These are phyloP conservation scores for Aspergillus indologenus DNA, from an alignment of 495 filamentous ascomycete species.

Conservation along the genomic window DNA sequence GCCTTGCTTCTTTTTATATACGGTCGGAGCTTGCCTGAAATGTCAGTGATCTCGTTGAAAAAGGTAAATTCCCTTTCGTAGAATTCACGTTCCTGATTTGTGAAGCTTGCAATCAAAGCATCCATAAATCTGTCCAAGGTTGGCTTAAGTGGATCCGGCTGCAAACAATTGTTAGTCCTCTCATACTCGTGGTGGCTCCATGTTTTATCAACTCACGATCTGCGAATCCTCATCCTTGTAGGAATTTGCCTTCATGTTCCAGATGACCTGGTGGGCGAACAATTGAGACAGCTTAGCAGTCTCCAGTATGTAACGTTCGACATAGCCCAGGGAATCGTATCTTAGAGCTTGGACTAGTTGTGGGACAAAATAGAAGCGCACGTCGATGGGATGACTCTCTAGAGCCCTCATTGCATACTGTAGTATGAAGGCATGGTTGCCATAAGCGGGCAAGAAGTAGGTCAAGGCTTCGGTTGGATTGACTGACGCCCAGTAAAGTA, in stretches of 20 bases:
- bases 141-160: conserved; percentile 92
- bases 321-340: conserved; percentile 91
- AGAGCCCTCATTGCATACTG: conserved; percentile 97
- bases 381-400: conserved; percentile 88
- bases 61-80: conserved; percentile 96
- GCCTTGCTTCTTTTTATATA: conserved; percentile 89
- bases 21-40: conserved; percentile 92
- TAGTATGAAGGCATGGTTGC: conserved; percentile 90
- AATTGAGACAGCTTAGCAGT: conserved; percentile 93
- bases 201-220: conserved; percentile 59
- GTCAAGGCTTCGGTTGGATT: conserved; percentile 91
- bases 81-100: conserved; percentile 70
- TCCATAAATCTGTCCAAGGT: conserved; percentile 88
- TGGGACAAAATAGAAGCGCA: conserved; percentile 98
- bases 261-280: conserved; percentile 98
- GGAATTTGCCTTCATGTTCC: conserved; percentile 99
- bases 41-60: conserved; percentile 93
- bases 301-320: conserved; percentile 93
- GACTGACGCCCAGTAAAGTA: conserved; percentile 91
- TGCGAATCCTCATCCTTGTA: conserved; percentile 95
- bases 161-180: conserved; percentile 36
- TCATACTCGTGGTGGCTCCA: background rate
- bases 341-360: conserved; percentile 97
- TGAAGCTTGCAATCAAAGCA: conserved; percentile 79
- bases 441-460: conserved; percentile 87